phyloP scores from a whole-genome alignment of 2,329 filamentous ascomycete genomes.

The Ophiostoma sp. region DNA sequence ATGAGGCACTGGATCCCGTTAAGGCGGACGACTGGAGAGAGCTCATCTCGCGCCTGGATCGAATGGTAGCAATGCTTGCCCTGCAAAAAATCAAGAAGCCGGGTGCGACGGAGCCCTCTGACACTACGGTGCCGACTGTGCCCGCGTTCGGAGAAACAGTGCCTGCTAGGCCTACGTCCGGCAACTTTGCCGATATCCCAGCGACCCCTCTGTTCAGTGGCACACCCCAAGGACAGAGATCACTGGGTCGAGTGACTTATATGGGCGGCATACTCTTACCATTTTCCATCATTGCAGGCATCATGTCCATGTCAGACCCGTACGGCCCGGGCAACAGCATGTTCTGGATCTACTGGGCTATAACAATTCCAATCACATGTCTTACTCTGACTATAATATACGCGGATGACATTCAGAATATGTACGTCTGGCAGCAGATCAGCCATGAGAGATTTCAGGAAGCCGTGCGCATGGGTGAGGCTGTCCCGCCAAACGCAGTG shows the following conservation, averaged over 20 bases:
- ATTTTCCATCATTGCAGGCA: constrained; percentile 43
- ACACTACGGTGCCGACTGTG: not conserved
- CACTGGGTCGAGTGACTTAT: constrained; percentile 45
- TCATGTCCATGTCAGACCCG: constrained; percentile 44
- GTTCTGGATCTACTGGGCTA: constrained; percentile 49
- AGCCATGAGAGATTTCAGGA: constrained; percentile 25
- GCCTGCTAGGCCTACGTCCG: not conserved
- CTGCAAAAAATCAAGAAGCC: not conserved
- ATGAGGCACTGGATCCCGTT: not conserved
- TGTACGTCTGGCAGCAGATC: constrained; percentile 38
- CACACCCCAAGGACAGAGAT: constrained; percentile 35
- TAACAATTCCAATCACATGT: constrained; percentile 36
- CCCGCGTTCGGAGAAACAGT: not conserved
- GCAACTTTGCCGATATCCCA: not conserved
- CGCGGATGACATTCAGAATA: constrained; percentile 42
- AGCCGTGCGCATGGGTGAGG: constrained; percentile 18
- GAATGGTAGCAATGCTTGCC: constrained; percentile 23
- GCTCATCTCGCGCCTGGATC: constrained; percentile 32
- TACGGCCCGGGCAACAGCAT: constrained; percentile 39
- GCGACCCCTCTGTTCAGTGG: not conserved
- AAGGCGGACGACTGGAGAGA: constrained; percentile 31
- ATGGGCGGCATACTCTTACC: constrained; percentile 46
- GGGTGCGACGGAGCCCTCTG: not conserved
- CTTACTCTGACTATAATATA: constrained; percentile 43
- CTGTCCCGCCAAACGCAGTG: not conserved